These are phyloP conservation scores for Mycena amicta DNA, from an alignment of 768 basidiomycete genomes.

Conservation along the genomic window DNA sequence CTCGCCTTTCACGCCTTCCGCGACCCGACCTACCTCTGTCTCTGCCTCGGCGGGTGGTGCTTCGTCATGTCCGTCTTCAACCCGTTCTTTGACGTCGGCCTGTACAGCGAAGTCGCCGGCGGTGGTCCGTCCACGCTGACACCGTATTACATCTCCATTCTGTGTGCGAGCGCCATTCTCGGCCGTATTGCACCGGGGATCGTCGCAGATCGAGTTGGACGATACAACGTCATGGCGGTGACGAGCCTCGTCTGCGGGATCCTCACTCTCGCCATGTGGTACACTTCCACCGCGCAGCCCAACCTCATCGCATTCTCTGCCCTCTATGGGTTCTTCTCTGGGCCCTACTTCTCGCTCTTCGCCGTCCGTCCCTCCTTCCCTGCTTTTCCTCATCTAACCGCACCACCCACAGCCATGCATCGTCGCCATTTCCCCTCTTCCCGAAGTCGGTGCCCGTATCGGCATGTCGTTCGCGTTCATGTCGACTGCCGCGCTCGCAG, in stretches of 20 bases:
- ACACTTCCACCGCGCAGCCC: constrained; percentile 23
- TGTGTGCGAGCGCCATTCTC: constrained; percentile 27
- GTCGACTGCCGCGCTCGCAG: constrained; percentile 28
- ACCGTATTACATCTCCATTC: constrained; percentile 29
- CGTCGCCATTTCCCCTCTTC: constrained; percentile 25
- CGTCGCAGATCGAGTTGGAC: constrained; percentile 27
- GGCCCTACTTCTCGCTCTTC: constrained; percentile 28
- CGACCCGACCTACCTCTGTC: constrained; percentile 22
- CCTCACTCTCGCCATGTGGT: constrained; percentile 28
- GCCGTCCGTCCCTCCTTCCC: constrained; percentile 15
- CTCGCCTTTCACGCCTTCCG: constrained; percentile 27
- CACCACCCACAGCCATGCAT: constrained; percentile 21
- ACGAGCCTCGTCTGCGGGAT: constrained; percentile 22
- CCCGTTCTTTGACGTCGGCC: constrained; percentile 31
- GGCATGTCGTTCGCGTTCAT: constrained; percentile 29
- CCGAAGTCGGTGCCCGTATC: constrained; percentile 29
- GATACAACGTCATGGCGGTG: constrained; percentile 24
- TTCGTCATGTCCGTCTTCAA: constrained; percentile 26
- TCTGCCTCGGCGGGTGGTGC: constrained; percentile 28
- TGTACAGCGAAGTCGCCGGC: constrained; percentile 22
- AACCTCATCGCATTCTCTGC: constrained; percentile 28
- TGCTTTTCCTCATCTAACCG: neutral
- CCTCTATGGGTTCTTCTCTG: constrained; percentile 28
- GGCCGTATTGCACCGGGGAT: constrained; percentile 29
- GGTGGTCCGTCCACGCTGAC: constrained; percentile 18